Conservation (phyloP, 2,329 filamentous ascomycete species). For the Stagonosporopsis rhizophila region DNA sequence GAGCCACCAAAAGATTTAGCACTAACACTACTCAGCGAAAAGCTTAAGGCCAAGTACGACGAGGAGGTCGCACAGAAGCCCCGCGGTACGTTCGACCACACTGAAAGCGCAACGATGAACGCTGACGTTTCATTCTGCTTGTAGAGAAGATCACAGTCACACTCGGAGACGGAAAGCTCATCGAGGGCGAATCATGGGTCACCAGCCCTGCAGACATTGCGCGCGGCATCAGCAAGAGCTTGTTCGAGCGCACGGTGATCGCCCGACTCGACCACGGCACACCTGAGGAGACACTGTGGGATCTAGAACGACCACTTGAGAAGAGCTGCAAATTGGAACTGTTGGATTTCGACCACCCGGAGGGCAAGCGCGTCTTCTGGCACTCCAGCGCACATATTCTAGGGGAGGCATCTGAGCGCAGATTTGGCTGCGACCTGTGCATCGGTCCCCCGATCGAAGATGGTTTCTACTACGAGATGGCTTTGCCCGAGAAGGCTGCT, state of each 20-base stretch:
- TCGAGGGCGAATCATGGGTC: constrained; percentile 84
- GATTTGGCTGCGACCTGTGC: constrained; percentile 90
- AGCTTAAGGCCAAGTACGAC: constrained; percentile 83
- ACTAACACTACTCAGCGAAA: constrained; percentile 59
- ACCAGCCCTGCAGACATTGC: constrained; percentile 84
- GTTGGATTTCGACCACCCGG: constrained; percentile 76
- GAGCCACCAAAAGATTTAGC: not conserved
- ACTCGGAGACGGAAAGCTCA: constrained; percentile 73
- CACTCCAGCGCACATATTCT: constrained; percentile 94
- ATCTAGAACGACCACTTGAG: constrained; percentile 89
- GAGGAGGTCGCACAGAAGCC: constrained; percentile 75
- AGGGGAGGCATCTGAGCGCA: constrained; percentile 90
- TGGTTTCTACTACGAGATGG: constrained; percentile 99
- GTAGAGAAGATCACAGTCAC: constrained; percentile 74
- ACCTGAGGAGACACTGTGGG: constrained; percentile 83
- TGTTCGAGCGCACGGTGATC: constrained; percentile 85
- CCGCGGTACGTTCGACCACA: constrained; percentile 52
- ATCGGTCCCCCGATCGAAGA: constrained; percentile 91
- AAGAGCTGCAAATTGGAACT: constrained; percentile 84
- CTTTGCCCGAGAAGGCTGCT: constrained; percentile 71
- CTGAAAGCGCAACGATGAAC: not conserved
- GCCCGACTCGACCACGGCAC: constrained; percentile 78
- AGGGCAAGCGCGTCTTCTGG: constrained; percentile 97
- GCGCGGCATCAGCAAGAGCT: constrained; percentile 81
- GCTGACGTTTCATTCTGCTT: constrained; percentile 24